Conservation (phyloP, 106 monocot genomes). For the Hemerocallis citrina region DNA sequence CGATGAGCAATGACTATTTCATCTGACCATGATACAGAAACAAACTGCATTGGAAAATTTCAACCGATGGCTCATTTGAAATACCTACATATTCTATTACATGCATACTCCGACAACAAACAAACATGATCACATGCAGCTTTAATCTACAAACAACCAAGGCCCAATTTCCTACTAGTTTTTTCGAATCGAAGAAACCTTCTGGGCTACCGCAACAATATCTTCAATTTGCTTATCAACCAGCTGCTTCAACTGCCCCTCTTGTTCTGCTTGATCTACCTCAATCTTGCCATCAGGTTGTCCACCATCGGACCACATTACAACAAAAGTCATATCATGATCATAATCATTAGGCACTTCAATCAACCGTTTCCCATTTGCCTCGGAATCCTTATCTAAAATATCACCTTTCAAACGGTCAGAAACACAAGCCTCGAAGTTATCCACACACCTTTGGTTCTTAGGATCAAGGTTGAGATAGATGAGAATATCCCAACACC, state of each 20-base stretch:
- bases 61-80: too few species aligned
- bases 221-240: slow-evolving; percentile 64
- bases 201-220: slow-evolving; percentile 40
- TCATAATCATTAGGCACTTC: slow-evolving; percentile 60
- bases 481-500: slow-evolving; percentile 82
- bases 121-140: too few species aligned
- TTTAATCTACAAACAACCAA: neutral
- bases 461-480: slow-evolving; percentile 46
- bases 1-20: too few species aligned
- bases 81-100: neutral
- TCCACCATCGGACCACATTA: slow-evolving; percentile 25
- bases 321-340: slow-evolving; percentile 64
- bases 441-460: slow-evolving; percentile 33
- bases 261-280: slow-evolving; percentile 31
- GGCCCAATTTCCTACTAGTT: neutral
- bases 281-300: slow-evolving; percentile 18
- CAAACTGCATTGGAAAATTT: too few species aligned
- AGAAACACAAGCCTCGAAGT: slow-evolving; percentile 44
- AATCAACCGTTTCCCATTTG: slow-evolving; percentile 39
- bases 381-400: slow-evolving; percentile 39
- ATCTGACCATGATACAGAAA: too few species aligned
- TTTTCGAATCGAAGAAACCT: slow-evolving; percentile 30
- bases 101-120: neutral
- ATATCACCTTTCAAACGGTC: slow-evolving; percentile 54
- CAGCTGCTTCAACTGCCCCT: slow-evolving; percentile 59